phyloP scores from a whole-genome alignment of 371 early-diverging fungal species.

The Mortierella sp. region DNA sequence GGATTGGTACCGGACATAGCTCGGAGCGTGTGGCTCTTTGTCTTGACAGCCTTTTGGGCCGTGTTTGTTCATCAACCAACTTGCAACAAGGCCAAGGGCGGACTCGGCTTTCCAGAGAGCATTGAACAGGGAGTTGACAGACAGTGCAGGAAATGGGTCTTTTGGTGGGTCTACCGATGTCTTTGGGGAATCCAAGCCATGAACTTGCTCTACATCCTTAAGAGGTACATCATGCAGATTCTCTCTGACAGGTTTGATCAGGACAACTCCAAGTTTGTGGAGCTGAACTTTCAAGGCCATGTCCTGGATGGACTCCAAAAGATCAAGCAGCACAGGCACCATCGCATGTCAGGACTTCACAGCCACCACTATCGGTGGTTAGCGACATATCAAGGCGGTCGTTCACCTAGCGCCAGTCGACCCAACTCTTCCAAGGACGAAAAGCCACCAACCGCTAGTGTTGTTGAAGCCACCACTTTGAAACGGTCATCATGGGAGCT shows the following conservation, averaged over 20 bases:
- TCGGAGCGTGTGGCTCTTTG: slow-evolving; percentile 29
- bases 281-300: slow-evolving; percentile 44
- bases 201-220: slow-evolving; percentile 40
- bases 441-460: slow-evolving; percentile 15
- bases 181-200: slow-evolving; percentile 38
- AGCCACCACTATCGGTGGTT: slow-evolving; percentile 19
- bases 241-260: slow-evolving; percentile 43
- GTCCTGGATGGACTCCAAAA: slow-evolving; percentile 40
- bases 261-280: slow-evolving; percentile 32
- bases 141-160: slow-evolving; percentile 33
- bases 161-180: slow-evolving; percentile 44
- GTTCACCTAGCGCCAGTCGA: slow-evolving; percentile 19
- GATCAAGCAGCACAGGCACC: slow-evolving; percentile 20
- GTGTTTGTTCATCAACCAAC: slow-evolving; percentile 33
- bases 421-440: slow-evolving; percentile 28
- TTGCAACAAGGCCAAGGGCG: slow-evolving; percentile 18
- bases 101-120: slow-evolving; percentile 1
- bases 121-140: slow-evolving; percentile 21
- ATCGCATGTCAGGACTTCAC: slow-evolving; percentile 6
- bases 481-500: slow-evolving; percentile 19
- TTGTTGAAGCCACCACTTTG: neutral
- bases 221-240: slow-evolving; percentile 37
- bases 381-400: slow-evolving; percentile 9
- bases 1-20: slow-evolving; percentile 30
- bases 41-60: slow-evolving; percentile 23